Base-by-base conservation (phyloP, 2,329 filamentous ascomycete species). In the Plectosphaerella plurivora region DNA sequence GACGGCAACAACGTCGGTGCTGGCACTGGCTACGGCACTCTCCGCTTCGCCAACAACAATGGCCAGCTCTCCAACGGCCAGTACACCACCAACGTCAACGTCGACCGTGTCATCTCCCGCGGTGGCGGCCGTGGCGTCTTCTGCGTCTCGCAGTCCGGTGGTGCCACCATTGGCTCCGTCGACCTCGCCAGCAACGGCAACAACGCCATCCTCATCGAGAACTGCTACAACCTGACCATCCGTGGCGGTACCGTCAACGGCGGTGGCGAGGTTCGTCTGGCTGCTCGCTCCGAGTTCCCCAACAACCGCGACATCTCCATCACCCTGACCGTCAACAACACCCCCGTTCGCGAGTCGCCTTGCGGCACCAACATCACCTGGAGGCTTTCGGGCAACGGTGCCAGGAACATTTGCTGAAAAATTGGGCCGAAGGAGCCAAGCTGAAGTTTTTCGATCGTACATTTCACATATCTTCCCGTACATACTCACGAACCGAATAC, bases 121-220 rank as follows among this genome's bases (percentile, higher is more conserved):
- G 79, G 79, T 1, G 80, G 80, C 0, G 80, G 80, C 0, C 75
- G 80, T 2, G 80, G 80, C 6, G 59, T 83, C 54, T 83, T 82
- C 63, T 83, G 80, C 51, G 79, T 83, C 2, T 81, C 77, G 0
- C 68, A 76, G 58, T 81, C 77, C 1, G 79, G 80, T 1, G 80
- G 67, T n/a, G 77, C 70, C 2, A 73, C 71, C 9, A 83, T 83
- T 51, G 63, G 61, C 9, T 67, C 56, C 5, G 65, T 82, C 16
- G 77, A 82, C 56, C 67, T 83, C 1, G 71, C 76, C 0, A 65
- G 68, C 57, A 83, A 81, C 47, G 79, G 73, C 0, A 80, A 78
- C 60, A 82, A 83, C 52, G 75, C 79, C 1, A 71, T 83, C 18
- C 68, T 83, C 1, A 76, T 83, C 25, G 79, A 83, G 69, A 83